Evolutionary conservation across 768 basidiomycete genomes (phyloP), one percentile per base, ranked within the genome.

Genomic region (Albatrellus ellisii): DNA sequence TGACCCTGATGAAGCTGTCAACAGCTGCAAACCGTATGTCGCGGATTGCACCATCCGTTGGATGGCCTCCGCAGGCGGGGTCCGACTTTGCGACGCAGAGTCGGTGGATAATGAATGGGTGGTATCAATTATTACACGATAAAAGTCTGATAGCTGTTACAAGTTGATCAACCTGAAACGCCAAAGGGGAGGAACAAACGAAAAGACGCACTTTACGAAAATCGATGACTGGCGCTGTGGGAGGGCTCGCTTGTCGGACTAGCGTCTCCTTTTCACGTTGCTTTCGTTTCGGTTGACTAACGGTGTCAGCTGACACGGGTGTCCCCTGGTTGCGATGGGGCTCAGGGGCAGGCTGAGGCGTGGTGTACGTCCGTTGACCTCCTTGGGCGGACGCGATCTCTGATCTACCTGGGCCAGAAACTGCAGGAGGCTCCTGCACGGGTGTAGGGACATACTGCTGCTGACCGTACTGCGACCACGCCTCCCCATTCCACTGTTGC

Each of bases 41-140:
- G 69, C 69, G 26, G 68, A 65, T 50, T 68, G 66, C 37, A 61
- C 27, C 62, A 70, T 66, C 44, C 61, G 62, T 9, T 70, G 69
- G n/a, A 70, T 53, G 15, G 61, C 37, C 10, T 53, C 49, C 51
- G 54, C 26, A 44, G 39, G 39, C 46, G 54, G 40, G 41, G 52
- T 47, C 37, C 52, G 46, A 26, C 51, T 45, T 50, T 54, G 44
- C 53, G 54, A 42, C 4, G 46, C 38, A 24, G 52, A 44, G 27
- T 57, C 56, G 39, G 49, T 43, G 28, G 42, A 22, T 41, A 63
- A 39, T 43, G 62, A 53, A 49, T 49, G 56, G 14, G 54, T 56
- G n/a, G 63, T 56, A 47, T 70, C 64, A 46, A 70, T 55, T 47
- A 70, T 60, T 34, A 62, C 43, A 32, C 61, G 57, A 52, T 70